Percentiles rank a stretch among this genome's conserved stretches.
These are phyloP conservation scores for Fraxinus anomala DNA, from an alignment of 257 asterid genomes.

Conservation along the genomic window DNA sequence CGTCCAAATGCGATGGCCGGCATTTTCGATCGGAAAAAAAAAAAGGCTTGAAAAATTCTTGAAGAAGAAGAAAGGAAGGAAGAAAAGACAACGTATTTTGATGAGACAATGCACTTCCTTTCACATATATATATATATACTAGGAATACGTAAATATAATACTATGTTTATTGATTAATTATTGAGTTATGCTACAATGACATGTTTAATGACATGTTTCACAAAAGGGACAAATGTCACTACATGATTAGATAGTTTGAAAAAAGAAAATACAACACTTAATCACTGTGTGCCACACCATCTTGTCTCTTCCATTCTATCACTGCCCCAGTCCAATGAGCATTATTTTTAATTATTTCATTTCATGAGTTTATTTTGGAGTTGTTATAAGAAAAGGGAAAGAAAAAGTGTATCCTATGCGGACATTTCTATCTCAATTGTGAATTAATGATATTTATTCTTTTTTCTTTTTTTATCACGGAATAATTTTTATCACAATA, in stretches of 20 bases:
- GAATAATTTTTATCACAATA: neutral
- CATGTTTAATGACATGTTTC: too few species aligned
- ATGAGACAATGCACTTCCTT: conserved; percentile 17
- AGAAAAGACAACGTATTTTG: neutral
- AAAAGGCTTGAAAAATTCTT: neutral
- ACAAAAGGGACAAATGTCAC: too few species aligned
- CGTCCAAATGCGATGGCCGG: conserved; percentile 49
- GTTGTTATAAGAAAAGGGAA: conserved; percentile 25
- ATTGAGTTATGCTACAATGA: too few species aligned
- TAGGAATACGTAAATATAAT: neutral
- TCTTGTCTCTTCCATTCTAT: too few species aligned
- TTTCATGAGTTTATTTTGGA: neutral
- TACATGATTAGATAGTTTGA: too few species aligned
- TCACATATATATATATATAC: conserved; percentile 45
- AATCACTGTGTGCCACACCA: too few species aligned
- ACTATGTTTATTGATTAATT: neutral
- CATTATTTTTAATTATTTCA: neutral
- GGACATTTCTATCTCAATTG: conserved; percentile 37
- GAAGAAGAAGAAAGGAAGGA: neutral
- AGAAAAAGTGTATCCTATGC: conserved; percentile 29
- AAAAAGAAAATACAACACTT: too few species aligned
- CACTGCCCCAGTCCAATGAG: too few species aligned
- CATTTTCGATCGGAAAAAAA: conserved; percentile 28
- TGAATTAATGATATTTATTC: neutral
- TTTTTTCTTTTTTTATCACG: neutral